Base-by-base conservation (phyloP, 495 filamentous ascomycete species). In the Talaromyces adpressus region DNA sequence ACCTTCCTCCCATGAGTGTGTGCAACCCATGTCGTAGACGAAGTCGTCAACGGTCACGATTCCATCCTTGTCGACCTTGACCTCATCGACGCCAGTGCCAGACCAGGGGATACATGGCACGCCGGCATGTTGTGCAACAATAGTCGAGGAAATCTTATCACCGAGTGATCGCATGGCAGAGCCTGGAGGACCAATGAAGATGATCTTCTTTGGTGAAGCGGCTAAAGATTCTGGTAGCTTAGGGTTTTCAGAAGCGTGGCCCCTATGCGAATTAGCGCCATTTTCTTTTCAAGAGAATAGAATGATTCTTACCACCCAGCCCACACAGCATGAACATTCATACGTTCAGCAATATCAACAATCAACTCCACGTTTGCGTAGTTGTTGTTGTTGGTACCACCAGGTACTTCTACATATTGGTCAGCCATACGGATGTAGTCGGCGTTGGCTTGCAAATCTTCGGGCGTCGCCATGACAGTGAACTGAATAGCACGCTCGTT, bases 391-490 rank as follows among this genome's bases (percentile, higher is more conserved):
- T 99, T 99, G 53, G 95, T 99, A 70, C 94, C 94, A 68, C 94
- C 94, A n/a, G 94, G 94, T 57, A 91, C 87, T 80, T 99, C 94
- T 64, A 98, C 94, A 73, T 99, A 99, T 83, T 96, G 91, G 74
- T 99, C 94, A 2, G 94, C 94, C 95, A 99, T 97, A 67, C 94
- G 85, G 73, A 99, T 99, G 75, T 99, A 99, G 78, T 99, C 94
- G 58, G 94, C 95, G 75, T 99, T 99, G 64, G 93, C 94, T 71
- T 86, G 84, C 68, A 99, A 78, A 89, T 99, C 94, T 78, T 99
- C 94, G n/a, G 94, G 94, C 51, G 94, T 99, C 66, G 94, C 94
- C 94, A 99, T 99, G 65, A 97, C 94, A 60, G 95, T 98, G 75
- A 99, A 98, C 71, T 97, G 94, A 74, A 99, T 96, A 64, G 95